phyloP scores from a whole-genome alignment of 768 basidiomycete species.

The Rhodosporidiobolus odoratus region DNA sequence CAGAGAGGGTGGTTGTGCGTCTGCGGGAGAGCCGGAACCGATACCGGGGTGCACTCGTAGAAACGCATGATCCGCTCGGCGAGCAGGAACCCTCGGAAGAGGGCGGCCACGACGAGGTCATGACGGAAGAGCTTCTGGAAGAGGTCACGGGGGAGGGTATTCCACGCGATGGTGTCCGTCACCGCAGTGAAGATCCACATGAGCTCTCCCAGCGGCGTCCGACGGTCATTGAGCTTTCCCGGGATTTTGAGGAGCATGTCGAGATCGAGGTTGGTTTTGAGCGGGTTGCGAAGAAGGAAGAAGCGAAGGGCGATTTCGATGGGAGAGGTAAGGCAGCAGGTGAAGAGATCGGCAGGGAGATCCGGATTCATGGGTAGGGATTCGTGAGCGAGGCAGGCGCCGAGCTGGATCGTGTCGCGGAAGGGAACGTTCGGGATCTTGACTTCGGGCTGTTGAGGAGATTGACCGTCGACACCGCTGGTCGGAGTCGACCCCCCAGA shows the following conservation, averaged over 20 bases:
- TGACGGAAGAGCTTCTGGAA: constrained; percentile 92
- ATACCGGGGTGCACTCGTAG: constrained; percentile 93
- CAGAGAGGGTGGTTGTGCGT: constrained; percentile 97
- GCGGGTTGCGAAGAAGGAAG: constrained; percentile 79
- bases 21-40: constrained; percentile 79
- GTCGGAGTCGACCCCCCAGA: constrained; percentile 8
- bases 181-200: constrained; percentile 99
- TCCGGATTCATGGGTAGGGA: constrained; percentile 91
- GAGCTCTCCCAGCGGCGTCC: constrained; percentile 94
- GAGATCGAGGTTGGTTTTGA: constrained; percentile 69
- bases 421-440: constrained; percentile 53
- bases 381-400: constrained; percentile 86
- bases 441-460: too few relatives aligned
- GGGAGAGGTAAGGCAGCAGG: constrained; percentile 92
- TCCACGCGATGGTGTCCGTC: constrained; percentile 99
- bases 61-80: constrained; percentile 98
- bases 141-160: constrained; percentile 84
- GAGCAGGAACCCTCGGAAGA: constrained; percentile 94
- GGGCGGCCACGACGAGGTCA: constrained; percentile 87
- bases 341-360: constrained; percentile 94
- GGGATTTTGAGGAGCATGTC: constrained; percentile 94
- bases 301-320: constrained; percentile 95
- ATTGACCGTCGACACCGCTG: constrained; percentile 14
- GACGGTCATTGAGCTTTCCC: constrained; percentile 90
- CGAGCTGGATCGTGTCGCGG: constrained; percentile 85